Base-by-base conservation (phyloP, 345 rosid species). In the Brassica rapa region DNA sequence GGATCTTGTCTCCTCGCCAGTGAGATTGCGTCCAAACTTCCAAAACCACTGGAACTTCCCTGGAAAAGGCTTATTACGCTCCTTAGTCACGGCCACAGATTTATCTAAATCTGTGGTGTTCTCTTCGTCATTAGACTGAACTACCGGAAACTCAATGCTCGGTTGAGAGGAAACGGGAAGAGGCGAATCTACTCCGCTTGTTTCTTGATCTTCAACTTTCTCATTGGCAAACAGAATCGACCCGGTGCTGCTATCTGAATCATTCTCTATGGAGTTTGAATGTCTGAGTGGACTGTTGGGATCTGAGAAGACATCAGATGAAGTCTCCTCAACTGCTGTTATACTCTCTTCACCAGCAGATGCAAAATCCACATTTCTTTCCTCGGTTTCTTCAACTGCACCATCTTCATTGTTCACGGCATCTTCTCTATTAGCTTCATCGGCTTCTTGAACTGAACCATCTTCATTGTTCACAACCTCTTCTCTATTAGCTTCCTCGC, bases 21-120 rank as follows among this genome's bases (percentile, higher is more conserved):
- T 79, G 59, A 46, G 12, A 81, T 83, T 87, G 62, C 89, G 86
- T 59, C 98, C 93, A 43, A 95, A 86, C 84, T 88, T 95, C 98
- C 94, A 91, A 66, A 95, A 70, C 99, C 99, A 95, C 71, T 87
- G 99, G 82, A 95, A 86, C 72, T 89, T 95, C 68, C 99, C 90
- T 0, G 85, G 86, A 76, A 80, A 84, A 71, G 69, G 83, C 78
- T 68, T 74, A 39, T 83, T 88, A 72, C 83, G 85, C 80, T 89
- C 96, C 86, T 86, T 88, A 2, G 15, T 29, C 37, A 21, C 66
- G 59, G 81, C 74, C 73, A 33, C 68, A 7, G 77, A 32, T 64
- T 79, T 86, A 66, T 73, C 30, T 27, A 27, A 27, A 27, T 27
- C 93, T 15, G 77, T 8, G 1, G 76, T 46, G 33, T 84, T 81